Evolutionary conservation across 768 basidiomycete species (phyloP).

Genomic region (Rhodotorula paludigena): DNA sequence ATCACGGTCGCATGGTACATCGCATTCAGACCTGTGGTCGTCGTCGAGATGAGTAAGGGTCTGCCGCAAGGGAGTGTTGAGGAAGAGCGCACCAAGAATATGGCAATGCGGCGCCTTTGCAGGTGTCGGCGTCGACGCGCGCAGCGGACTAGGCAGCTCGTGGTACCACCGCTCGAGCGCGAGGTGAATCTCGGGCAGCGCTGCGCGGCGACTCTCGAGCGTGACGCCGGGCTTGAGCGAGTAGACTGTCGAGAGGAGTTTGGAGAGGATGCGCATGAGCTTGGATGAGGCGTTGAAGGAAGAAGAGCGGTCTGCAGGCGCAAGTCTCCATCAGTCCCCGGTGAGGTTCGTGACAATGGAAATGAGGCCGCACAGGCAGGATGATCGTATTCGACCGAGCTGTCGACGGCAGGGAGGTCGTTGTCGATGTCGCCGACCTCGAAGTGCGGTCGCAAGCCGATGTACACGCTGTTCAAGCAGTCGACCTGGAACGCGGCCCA

Average conservation of each 20-base stretch:
- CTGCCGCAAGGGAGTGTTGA: no score
- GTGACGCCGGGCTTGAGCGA: constrained; percentile 2
- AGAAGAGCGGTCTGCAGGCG: constrained; percentile 9
- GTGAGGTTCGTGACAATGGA: background rate
- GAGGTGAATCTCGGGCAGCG: constrained; percentile 13
- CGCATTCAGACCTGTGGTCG: background rate
- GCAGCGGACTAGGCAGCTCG: background rate
- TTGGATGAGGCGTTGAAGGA: background rate
- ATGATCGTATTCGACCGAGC: background rate
- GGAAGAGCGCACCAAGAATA: background rate
- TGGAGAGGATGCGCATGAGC: background rate
- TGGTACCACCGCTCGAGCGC: constrained; percentile 17
- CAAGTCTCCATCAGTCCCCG: background rate
- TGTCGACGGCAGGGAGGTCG: background rate
- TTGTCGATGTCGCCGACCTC: background rate
- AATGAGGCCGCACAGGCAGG: background rate
- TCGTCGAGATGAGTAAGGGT: background rate
- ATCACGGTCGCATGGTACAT: background rate
- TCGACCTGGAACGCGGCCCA: background rate
- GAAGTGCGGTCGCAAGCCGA: background rate
- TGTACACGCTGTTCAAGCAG: background rate
- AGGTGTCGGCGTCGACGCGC: background rate
- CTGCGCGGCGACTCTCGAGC: background rate
- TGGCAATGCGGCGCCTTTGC: constrained; percentile 3
- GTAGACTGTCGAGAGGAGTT: constrained; percentile 12